Evolutionary conservation across 768 basidiomycete genomes (phyloP), one percentile per base, ranked within the genome.

Genomic region (Termitomyces sp.): DNA sequence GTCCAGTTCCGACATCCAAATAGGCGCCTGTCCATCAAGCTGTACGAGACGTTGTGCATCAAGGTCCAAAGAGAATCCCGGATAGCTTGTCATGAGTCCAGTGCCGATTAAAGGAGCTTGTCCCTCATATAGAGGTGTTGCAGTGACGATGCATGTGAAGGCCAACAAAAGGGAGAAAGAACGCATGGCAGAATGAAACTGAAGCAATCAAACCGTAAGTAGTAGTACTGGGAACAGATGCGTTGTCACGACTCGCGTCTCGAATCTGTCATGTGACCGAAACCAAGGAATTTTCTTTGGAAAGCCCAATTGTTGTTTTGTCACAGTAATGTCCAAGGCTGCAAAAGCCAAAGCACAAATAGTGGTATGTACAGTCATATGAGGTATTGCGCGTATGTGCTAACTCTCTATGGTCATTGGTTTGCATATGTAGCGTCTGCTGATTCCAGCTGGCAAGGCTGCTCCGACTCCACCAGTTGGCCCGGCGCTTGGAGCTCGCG

Each of bases 381-480:
- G 48, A 51, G 47, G 30, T 50, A 23, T 40, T 46, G 16, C 32
- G 52, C 38, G 36, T 49, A 38, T 26, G 33, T 64, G 32, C 57
- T 55, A 53, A 65, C 65, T 59, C 53, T 43, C 43, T 55, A 56
- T 48, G 62, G 3, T 28, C 43, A 46, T 43, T 43, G 40, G 51
- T 64, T 40, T 51, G 58, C 28, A 52, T 60, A 59, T 33, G 20
- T 61, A 92, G 92, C 90, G 93, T 62, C 77, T 98, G 59, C 81
- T 96, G 53, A 85, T 98, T 61, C 85, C 87, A 53, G 96, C 96
- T 47, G 95, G 93, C 47, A 98, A 98, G 70, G 96, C 96, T 38
- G 89, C 95, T 30, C 95, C 96, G 18, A 91, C 93, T 41, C 96
- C 96, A 58, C 96, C 96, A 9, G 90, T 99, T 54, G 96, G 96